These are phyloP conservation scores for Gnomoniopsis sp. DNA, from an alignment of 2,329 filamentous ascomycete species.

Conservation along the genomic window DNA sequence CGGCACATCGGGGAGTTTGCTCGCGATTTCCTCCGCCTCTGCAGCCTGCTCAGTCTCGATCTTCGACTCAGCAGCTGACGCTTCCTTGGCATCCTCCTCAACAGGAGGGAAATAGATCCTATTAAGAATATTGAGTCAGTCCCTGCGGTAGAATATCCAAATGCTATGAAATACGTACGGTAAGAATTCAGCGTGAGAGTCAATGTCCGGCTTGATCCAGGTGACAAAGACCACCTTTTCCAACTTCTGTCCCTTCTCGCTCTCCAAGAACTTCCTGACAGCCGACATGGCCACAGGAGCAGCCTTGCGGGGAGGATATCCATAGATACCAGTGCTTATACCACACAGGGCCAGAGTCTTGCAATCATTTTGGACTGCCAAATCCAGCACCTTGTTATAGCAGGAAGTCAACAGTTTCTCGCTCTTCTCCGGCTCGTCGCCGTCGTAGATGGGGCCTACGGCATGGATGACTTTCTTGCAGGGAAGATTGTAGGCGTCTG, in stretches of 20 bases:
- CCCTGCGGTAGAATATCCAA: accelerated
- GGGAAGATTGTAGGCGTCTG: conserved; percentile 71
- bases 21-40: conserved; percentile 24
- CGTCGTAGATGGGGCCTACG: conserved; percentile 76
- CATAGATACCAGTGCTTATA: conserved; percentile 86
- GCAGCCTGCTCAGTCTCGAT: conserved; percentile 10
- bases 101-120: conserved; percentile 30
- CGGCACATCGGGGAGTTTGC: conserved; percentile 26
- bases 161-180: conserved; percentile 57
- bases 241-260: conserved; percentile 46
- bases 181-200: conserved; percentile 65
- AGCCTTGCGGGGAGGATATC: conserved; percentile 74
- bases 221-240: conserved; percentile 81
- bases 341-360: conserved; percentile 77
- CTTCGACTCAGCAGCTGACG: neutral
- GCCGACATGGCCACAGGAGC: conserved; percentile 66
- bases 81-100: conserved; percentile 9
- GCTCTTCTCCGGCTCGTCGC: conserved; percentile 34
- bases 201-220: conserved; percentile 74
- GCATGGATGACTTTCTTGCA: conserved; percentile 82
- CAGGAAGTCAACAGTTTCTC: conserved; percentile 53
- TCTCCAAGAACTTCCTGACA: conserved; percentile 53
- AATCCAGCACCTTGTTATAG: conserved; percentile 67
- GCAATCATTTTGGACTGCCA: conserved; percentile 66
- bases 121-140: neutral